Evolutionary conservation across 2,329 filamentous ascomycete genomes (phyloP).

Genomic region (Zalaria obscura): DNA sequence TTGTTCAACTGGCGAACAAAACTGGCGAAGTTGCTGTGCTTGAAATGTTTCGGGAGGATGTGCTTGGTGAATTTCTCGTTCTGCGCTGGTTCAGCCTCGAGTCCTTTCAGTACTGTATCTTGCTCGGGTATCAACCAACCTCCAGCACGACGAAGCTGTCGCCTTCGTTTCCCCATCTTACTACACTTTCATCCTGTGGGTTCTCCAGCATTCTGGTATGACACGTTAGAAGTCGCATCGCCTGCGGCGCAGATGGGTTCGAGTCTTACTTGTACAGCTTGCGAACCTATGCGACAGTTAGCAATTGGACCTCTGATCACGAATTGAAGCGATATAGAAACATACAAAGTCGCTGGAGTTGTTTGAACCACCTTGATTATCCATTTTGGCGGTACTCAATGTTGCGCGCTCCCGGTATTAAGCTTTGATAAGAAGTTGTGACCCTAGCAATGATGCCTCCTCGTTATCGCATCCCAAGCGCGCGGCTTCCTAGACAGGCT

Average conservation of each 20-base stretch:
- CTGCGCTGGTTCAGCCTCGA: constrained; percentile 32
- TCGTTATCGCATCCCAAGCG: neutral
- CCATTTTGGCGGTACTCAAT: constrained; percentile 21
- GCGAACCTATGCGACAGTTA: constrained; percentile 53
- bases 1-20: constrained; percentile 95
- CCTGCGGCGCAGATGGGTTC: neutral
- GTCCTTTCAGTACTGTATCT: neutral
- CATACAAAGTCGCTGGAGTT: constrained; percentile 94
- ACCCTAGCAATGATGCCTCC: neutral
- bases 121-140: constrained; percentile 36
- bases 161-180: constrained; percentile 87
- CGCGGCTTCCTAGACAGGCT: too few species aligned
- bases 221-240: neutral
- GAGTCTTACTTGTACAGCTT: constrained; percentile 89
- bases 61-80: constrained; percentile 97
- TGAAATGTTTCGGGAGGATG: constrained; percentile 95
- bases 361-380: constrained; percentile 41
- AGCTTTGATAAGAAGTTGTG: neutral
- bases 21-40: constrained; percentile 96
- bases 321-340: constrained; percentile 14
- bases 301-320: neutral
- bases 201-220: constrained; percentile 79
- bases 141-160: constrained; percentile 96
- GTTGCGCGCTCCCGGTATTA: constrained; percentile 1
- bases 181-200: constrained; percentile 79